Conservation (phyloP, 345 rosid species). For the Acer campestre region DNA sequence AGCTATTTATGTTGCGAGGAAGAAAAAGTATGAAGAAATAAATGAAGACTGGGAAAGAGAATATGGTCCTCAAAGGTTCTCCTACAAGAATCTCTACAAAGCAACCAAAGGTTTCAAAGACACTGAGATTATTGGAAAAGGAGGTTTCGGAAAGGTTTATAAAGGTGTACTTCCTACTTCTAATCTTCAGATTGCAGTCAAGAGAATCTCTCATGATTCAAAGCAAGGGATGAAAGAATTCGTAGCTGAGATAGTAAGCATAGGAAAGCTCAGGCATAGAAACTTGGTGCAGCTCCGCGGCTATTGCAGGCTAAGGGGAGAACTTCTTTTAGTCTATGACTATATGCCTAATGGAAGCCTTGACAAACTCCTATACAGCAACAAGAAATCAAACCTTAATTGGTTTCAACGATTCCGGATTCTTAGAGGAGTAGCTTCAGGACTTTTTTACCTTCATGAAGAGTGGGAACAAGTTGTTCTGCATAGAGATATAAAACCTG, state of each 20-base stretch:
- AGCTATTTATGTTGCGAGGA: conserved; percentile 29
- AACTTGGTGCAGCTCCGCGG: conserved; percentile 55
- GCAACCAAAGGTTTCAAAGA: conserved; percentile 69
- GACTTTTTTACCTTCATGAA: conserved; percentile 40
- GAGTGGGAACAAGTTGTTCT: conserved; percentile 51
- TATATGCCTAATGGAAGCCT: conserved; percentile 50
- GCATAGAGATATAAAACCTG: conserved; percentile 48
- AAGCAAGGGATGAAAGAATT: conserved; percentile 55
- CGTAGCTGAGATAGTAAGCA: conserved; percentile 42
- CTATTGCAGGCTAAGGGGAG: conserved; percentile 53
- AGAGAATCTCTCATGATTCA: conserved; percentile 48
- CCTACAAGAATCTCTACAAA: conserved; percentile 51
- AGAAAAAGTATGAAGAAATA: conserved; percentile 54
- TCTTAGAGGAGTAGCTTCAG: conserved; percentile 39
- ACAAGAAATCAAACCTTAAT: conserved; percentile 12
- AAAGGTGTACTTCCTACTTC: conserved; percentile 48
- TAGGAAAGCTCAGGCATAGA: conserved; percentile 51
- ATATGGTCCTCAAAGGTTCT: conserved; percentile 56
- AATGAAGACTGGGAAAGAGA: conserved; percentile 71
- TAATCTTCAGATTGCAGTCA: conserved; percentile 55
- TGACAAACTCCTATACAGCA: conserved; percentile 32
- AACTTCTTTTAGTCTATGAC: conserved; percentile 49
- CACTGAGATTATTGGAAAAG: conserved; percentile 45
- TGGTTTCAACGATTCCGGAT: conserved; percentile 47
- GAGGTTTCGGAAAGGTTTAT: conserved; percentile 62